A percentile compares a stretch with the other conserved stretches of the same genome.
phyloP scores from a whole-genome alignment of 1,284 basidiomycete species.

The Coriolopsis trogii region DNA sequence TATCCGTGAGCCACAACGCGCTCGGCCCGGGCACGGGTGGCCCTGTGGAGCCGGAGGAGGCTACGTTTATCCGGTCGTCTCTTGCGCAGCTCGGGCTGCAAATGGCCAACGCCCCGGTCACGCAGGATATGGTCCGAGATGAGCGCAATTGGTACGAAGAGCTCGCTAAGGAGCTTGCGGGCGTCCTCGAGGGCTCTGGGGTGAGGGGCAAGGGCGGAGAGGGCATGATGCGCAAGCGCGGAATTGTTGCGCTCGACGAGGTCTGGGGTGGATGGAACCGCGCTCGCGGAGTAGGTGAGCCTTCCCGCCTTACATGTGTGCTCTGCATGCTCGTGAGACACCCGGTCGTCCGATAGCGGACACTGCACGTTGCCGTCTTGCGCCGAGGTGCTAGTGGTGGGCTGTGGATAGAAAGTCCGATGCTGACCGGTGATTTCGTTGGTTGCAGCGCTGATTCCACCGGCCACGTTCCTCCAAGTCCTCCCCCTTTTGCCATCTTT shows the following conservation, averaged over 20 bases:
- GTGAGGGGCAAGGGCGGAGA: conserved; percentile 36
- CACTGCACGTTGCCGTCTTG: too few relatives aligned
- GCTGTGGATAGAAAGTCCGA: too few relatives aligned
- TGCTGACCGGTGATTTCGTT: too few relatives aligned
- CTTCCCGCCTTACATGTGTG: neutral
- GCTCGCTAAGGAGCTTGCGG: conserved; percentile 83
- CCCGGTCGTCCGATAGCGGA: too few relatives aligned
- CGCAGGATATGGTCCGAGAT: conserved; percentile 87
- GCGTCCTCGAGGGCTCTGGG: conserved; percentile 63
- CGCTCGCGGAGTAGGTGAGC: conserved; percentile 87
- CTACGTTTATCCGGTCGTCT: conserved; percentile 85
- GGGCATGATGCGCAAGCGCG: conserved; percentile 70
- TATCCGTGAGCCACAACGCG: conserved; percentile 19
- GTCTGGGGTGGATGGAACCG: conserved; percentile 99
- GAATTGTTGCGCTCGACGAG: conserved; percentile 89
- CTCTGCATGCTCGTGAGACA: too few relatives aligned
- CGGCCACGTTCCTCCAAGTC: conserved; percentile 78
- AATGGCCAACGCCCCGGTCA: conserved; percentile 78
- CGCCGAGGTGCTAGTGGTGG: too few relatives aligned
- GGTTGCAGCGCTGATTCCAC: conserved; percentile 83
- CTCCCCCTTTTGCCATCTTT: conserved; percentile 68
- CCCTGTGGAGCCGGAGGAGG: conserved; percentile 75
- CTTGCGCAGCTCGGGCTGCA: conserved; percentile 88
- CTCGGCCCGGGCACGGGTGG: conserved; percentile 27
- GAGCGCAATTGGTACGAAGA: conserved; percentile 82